Evolutionary conservation across 2,329 filamentous ascomycete genomes (phyloP).

Genomic region (Ophiocordyceps robertsii): DNA sequence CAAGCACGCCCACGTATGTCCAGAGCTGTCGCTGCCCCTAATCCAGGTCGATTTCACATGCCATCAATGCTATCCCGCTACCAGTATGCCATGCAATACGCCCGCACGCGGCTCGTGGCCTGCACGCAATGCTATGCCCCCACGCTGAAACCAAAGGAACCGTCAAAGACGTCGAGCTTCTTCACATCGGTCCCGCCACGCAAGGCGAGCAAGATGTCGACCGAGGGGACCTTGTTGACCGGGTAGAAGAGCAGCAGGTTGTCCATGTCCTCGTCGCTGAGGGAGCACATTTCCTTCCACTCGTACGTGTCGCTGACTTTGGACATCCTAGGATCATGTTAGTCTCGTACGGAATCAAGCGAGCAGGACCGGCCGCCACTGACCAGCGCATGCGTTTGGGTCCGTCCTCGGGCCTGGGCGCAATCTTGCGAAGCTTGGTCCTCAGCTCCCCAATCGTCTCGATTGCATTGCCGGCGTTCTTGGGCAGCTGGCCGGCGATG

Average conservation of each 20-base stretch:
- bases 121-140: conserved; percentile 17
- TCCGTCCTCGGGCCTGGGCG: conserved; percentile 58
- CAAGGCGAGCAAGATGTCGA: conserved; percentile 42
- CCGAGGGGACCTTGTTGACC: conserved; percentile 37
- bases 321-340: conserved; percentile 55
- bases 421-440: conserved; percentile 63
- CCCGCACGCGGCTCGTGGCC: too few species aligned
- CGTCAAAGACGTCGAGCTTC: conserved; percentile 42
- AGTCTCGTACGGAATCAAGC: neutral
- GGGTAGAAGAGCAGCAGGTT: conserved; percentile 65
- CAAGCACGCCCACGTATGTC: too few species aligned
- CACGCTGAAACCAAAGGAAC: conserved; percentile 45
- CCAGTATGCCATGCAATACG: neutral
- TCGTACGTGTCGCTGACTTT: conserved; percentile 79
- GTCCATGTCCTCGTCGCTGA: conserved; percentile 77
- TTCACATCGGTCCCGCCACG: conserved; percentile 29
- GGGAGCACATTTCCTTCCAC: conserved; percentile 69
- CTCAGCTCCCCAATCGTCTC: conserved; percentile 70
- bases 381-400: conserved; percentile 85
- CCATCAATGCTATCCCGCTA: neutral
- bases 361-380: conserved; percentile 12
- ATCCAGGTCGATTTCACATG: neutral
- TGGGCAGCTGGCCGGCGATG: conserved; percentile 65
- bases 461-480: conserved; percentile 74
- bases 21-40: too few species aligned